These are phyloP conservation scores for Calvatia gigantea DNA, from an alignment of 768 basidiomycete species.

Conservation along the genomic window DNA sequence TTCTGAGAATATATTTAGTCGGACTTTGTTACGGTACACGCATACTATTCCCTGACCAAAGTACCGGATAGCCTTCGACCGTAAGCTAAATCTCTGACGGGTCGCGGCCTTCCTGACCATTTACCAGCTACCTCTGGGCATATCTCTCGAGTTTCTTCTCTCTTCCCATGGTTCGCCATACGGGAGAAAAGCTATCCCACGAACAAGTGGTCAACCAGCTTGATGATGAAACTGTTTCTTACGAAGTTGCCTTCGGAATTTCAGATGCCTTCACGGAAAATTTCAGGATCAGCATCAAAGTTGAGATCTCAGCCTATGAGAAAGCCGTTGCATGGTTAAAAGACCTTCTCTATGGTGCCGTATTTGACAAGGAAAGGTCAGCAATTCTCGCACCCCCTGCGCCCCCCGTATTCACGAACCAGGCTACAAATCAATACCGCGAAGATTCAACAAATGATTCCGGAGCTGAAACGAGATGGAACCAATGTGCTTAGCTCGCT, in stretches of 20 bases:
- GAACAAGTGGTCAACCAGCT: conserved; percentile 91
- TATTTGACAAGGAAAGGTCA: conserved; percentile 79
- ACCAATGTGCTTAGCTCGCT: conserved; percentile 73
- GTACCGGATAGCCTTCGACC: conserved; percentile 76
- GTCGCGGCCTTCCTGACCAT: background rate
- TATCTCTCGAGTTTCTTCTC: conserved; percentile 88
- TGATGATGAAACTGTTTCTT: conserved; percentile 88
- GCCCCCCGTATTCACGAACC: conserved; percentile 7
- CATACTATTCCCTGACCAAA: conserved; percentile 71
- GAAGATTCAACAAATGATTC: conserved; percentile 86
- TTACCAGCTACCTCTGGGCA: conserved; percentile 63
- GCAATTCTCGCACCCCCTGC: conserved; percentile 9
- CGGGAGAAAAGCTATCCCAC: conserved; percentile 69
- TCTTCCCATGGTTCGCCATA: conserved; percentile 69
- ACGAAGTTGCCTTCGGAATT: conserved; percentile 69
- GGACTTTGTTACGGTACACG: conserved; percentile 84
- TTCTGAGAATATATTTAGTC: conserved; percentile 50
- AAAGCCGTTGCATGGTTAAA: conserved; percentile 82
- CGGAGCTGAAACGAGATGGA: conserved; percentile 89
- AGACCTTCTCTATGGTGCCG: conserved; percentile 71
- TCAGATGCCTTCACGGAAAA: conserved; percentile 68
- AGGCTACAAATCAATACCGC: conserved; percentile 84
- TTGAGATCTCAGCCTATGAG: conserved; percentile 78
- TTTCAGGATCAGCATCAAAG: conserved; percentile 76
- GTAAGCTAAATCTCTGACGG: conserved; percentile 34